Evolutionary conservation across 148 eudicot species (phyloP), one percentile per base, ranked within the genome.

Genomic region (Dianthus caryophyllus): DNA sequence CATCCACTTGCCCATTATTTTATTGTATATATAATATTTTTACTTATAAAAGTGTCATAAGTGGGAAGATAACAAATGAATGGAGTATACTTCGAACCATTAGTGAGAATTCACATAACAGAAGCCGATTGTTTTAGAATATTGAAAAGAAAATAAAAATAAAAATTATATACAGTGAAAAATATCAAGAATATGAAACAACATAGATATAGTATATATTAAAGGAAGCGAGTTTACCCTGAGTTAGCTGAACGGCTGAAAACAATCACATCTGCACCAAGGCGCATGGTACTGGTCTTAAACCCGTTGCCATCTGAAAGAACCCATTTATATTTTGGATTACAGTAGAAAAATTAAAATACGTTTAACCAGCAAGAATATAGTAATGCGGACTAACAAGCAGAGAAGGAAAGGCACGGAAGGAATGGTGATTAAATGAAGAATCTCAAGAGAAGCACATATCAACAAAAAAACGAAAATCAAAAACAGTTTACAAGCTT

Each of bases 281-380:
- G 77, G 46, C 98, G 86, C 98, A 93, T 93, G 73, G 98, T 93
- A 76, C 98, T 93, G 71, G 98, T 93, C 85, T 93, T 93, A 71
- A 93, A 93, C 24, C 98, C 98, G 79, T 93, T 93, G 31, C 96
- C 98, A 84, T 93, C 98, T 93, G 84, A 77, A 71, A 61, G 31
- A 50, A 64, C 47, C 65, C 53, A 63, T 4, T 59, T 25, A 14
- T 16, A 22, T 48, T 57, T 60, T 24, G n/a, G 56, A 58, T 55
- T 55, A 55, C 50, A 75, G 56, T 31, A 43, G 15, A 64, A n/a
- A 14, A 50, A 71, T 46, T 27, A 33, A 50, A 66, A 53, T 14
- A 48, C 49, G 50, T 2, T 8, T 18, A 13, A 31, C 12, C 27
- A 9, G 25, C 51, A 17, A 66, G 50, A 30, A 44, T 17, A 33